A percentile compares a stretch with the other conserved stretches of the same genome.
Evolutionary conservation across 306 rosid genomes (phyloP).

Genomic region (Abrus precatorius): DNA sequence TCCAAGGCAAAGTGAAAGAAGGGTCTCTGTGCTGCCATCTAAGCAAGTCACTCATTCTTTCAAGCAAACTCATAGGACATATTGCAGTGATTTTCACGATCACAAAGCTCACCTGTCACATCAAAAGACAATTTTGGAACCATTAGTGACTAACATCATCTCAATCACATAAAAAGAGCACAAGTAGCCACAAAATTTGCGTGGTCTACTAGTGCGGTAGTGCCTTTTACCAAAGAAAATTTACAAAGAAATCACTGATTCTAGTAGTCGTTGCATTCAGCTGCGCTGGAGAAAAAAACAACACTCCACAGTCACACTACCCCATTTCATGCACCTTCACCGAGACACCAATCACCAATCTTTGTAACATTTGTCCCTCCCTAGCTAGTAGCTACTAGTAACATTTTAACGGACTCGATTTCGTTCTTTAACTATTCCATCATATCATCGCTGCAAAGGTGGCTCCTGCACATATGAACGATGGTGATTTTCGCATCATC

Average conservation of each 20-base stretch:
- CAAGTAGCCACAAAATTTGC: conserved; percentile 43
- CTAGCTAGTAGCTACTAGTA: neutral
- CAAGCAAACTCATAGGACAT: conserved; percentile 76
- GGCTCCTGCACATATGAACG: neutral
- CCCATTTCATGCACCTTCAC: conserved; percentile 20
- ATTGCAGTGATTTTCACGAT: conserved; percentile 86
- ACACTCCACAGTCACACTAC: neutral
- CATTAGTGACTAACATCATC: conserved; percentile 37
- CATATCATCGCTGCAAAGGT: neutral
- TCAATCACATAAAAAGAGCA: conserved; percentile 30
- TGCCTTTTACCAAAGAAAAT: conserved; percentile 23
- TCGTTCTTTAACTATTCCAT: neutral
- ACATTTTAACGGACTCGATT: neutral
- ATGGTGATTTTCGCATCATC: neutral
- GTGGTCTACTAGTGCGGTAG: conserved; percentile 19
- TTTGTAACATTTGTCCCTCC: neutral
- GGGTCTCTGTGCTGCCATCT: conserved; percentile 90
- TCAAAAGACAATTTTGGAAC: conserved; percentile 22
- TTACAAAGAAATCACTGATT: conserved; percentile 19
- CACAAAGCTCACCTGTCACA: conserved; percentile 68
- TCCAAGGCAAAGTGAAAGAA: conserved; percentile 79
- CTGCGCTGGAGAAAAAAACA: conserved; percentile 14
- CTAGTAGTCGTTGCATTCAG: neutral
- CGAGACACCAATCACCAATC: neutral
- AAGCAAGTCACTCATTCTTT: conserved; percentile 76